These are phyloP conservation scores for Ophiognomonia clavigignenti-juglandacearum DNA, from an alignment of 2,329 filamentous ascomycete species.

Conservation along the genomic window DNA sequence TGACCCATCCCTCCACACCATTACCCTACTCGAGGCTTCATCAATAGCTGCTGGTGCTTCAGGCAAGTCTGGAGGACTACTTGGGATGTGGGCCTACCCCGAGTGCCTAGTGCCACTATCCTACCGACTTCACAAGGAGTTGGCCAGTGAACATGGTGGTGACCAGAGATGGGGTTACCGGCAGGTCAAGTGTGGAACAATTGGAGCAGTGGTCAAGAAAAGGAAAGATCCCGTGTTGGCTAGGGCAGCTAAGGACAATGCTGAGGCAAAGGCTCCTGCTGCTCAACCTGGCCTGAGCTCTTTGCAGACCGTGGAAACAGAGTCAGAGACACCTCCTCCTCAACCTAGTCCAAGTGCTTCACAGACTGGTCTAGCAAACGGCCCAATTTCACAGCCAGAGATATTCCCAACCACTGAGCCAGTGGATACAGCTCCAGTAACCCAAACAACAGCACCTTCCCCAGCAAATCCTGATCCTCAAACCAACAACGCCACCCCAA, in stretches of 20 bases:
- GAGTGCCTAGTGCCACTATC: slow-evolving; percentile 77
- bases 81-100: slow-evolving; percentile 91
- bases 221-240: slow-evolving; percentile 28
- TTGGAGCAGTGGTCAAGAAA: slow-evolving; percentile 31
- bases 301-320: not conserved
- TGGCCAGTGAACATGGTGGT: slow-evolving; percentile 81
- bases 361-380: not conserved
- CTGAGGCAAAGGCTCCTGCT: slow-evolving; percentile 10
- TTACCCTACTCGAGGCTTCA: slow-evolving; percentile 83
- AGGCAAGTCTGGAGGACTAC: slow-evolving; percentile 87
- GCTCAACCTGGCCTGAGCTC: slow-evolving; percentile 7
- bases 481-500: not conserved
- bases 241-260: slow-evolving; percentile 27
- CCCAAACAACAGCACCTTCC: not conserved
- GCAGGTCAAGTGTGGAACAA: slow-evolving; percentile 65
- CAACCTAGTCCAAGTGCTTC: not conserved
- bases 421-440: not conserved
- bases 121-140: slow-evolving; percentile 74
- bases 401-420: slow-evolving; percentile 3
- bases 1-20: slow-evolving; percentile 66
- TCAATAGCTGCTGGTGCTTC: slow-evolving; percentile 86
- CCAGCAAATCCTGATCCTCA: slow-evolving; percentile 1
- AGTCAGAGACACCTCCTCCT: not conserved
- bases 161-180: slow-evolving; percentile 82
- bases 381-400: not conserved